Evolutionary conservation across 2,329 filamentous ascomycete species (phyloP), one percentile per base, ranked within the genome.

Genomic region (Fusarium nurragi): DNA sequence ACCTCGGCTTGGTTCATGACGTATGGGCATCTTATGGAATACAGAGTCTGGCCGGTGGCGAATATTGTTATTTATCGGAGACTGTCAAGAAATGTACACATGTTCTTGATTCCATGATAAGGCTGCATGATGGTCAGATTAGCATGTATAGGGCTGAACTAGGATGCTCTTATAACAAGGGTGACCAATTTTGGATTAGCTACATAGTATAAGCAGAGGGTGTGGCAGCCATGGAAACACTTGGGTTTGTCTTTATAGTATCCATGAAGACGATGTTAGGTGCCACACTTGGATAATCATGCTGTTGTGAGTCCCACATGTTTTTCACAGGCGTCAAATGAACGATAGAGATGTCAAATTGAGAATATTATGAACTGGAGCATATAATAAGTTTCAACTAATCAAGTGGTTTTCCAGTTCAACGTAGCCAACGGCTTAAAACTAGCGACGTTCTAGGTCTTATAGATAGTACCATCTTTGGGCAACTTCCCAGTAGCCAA

Each of bases 401-500:
- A 16, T n/a, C 9, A 26, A 10, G 16, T n/a, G 13, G 10, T 34
- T 34, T 25, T 21, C 6, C 5, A 36, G 12, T 4, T 12, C 12
- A 10, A 9, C 3, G 6, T 3, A 4, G n/a, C 47, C 10, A 12
- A 2, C 5, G 19, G 6, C 6, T n/a, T 26, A 13, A 10, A 21
- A n/a, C 5, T 12, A 14, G 7, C 14, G 5, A n/a, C 6, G 1
- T 30, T 13, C 37, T 39, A 72, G 4, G 52, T 61, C 32, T 50
- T 51, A 23, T 66, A 72, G 7, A 67, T 46, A 16, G 65, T 62
- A 0, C 70, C 70, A 34, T 72, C 69, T 12, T 28, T 51, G 1
- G 70, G 70, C 13, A 72, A 12, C n/a, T 53, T 56, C 2, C 70
- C 70, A 7, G 41, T 70, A 13, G 59, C 48, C 18, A 72, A 30